These are phyloP conservation scores for Saccharomycopsis microspora DNA, from an alignment of 805 yeast species.

Conservation along the genomic window DNA sequence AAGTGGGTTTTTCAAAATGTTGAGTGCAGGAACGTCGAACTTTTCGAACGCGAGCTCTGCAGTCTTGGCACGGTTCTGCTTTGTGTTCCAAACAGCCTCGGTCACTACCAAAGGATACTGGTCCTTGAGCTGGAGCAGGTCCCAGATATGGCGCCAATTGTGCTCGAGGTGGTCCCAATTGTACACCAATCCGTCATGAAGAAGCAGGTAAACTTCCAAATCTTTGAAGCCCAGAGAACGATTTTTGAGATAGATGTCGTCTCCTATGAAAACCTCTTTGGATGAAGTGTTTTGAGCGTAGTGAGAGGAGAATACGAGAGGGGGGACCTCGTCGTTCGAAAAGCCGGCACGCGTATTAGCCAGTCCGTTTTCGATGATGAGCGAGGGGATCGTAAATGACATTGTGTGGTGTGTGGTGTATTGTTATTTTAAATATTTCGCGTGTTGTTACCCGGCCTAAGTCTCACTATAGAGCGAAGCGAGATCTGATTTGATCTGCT, in stretches of 20 bases:
- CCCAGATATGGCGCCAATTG: slow-evolving; percentile 60
- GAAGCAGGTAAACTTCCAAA: slow-evolving; percentile 12
- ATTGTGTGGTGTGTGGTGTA: slow-evolving; percentile 5
- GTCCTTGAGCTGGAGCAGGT: slow-evolving; percentile 24
- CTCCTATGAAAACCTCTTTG: slow-evolving; percentile 32
- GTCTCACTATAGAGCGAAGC: background rate
- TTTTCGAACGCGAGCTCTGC: slow-evolving; percentile 68
- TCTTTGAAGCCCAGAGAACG: slow-evolving; percentile 4
- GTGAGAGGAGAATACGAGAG: slow-evolving; percentile 42
- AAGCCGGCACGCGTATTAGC: slow-evolving; percentile 58
- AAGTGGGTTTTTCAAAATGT: slow-evolving; percentile 65
- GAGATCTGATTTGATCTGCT: too few species aligned
- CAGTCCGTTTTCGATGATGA: slow-evolving; percentile 63
- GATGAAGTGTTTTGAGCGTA: slow-evolving; percentile 30
- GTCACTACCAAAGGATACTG: slow-evolving; percentile 27
- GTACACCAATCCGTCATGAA: slow-evolving; percentile 38
- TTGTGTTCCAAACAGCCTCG: slow-evolving; percentile 62
- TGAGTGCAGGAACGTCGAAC: slow-evolving; percentile 64
- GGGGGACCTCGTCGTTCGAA: slow-evolving; percentile 53
- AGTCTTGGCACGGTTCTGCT: slow-evolving; percentile 42
- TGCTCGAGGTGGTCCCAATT: slow-evolving; percentile 62
- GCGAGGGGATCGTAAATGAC: slow-evolving; percentile 33
- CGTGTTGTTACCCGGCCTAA: background rate
- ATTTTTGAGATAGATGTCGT: slow-evolving; percentile 29
- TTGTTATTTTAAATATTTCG: slow-evolving; percentile 6